These are phyloP conservation scores for Aspergillus udagawae DNA, from an alignment of 2,329 filamentous ascomycete species.

Conservation along the genomic window DNA sequence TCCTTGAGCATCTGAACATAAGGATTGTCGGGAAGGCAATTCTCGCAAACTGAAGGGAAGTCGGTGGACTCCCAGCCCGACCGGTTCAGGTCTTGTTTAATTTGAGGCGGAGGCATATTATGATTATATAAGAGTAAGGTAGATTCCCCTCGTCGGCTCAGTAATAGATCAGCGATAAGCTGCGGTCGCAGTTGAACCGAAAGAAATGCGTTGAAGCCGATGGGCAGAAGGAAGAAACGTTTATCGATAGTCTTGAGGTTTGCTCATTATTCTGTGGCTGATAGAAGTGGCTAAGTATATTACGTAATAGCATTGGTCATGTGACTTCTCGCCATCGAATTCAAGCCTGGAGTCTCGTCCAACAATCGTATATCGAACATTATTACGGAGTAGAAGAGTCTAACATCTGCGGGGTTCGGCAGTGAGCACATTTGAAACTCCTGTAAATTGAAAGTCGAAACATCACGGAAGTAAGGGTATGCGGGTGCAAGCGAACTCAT, in stretches of 20 bases:
- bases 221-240: neutral
- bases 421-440: neutral
- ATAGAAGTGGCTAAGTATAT: constrained; percentile 8
- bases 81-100: constrained; percentile 92
- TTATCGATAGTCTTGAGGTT: constrained; percentile 10
- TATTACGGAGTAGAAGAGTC: neutral
- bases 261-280: constrained; percentile 6
- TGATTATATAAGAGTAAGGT: neutral
- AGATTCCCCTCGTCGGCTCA: neutral
- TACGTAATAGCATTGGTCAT: neutral
- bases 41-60: constrained; percentile 62
- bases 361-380: neutral
- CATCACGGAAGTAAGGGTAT: neutral
- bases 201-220: neutral
- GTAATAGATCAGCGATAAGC: neutral
- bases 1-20: constrained; percentile 99
- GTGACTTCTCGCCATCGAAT: neutral
- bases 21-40: constrained; percentile 90
- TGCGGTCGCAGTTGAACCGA: neutral
- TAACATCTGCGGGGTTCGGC: neutral
- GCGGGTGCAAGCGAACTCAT: neutral
- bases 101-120: constrained; percentile 73
- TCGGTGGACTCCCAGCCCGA: constrained; percentile 84
- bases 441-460: neutral
- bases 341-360: neutral